Evolutionary conservation across 371 early-diverging fungal species (phyloP), one percentile per base, ranked within the genome.

Genomic region (Thermomucor indicae-seudaticae): DNA sequence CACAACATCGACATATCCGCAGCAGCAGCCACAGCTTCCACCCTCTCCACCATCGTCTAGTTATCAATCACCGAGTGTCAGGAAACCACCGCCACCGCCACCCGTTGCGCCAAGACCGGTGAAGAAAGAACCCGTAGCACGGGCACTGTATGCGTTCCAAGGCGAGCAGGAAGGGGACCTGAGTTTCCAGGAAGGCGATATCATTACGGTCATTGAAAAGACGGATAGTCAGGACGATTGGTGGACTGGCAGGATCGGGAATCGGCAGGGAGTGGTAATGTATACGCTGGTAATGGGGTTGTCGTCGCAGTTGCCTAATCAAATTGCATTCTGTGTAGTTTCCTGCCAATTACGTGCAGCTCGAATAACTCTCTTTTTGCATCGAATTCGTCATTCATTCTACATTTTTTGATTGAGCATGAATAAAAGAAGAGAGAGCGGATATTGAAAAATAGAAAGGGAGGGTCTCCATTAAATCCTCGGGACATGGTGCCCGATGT

Each of bases 281-380:
- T 29, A 22, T 42, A 17, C 22, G 4, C 8, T 32, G 8, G 6
- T 10, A n/a, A 6, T 11, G 14, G 19, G 4, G 12, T 1, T 25
- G 2, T 19, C 20, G 16, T 16, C 34, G 2, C 16, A 3, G 17
- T 16, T 7, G 14, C 24, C 6, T 43, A 10, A 24, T 22, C 27
- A n/a, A n/a, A 44, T 44, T 31, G 1, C 17, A 16, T 43, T 11
- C 25, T 16, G 25, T 45, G 17, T 64, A 76, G 64, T 90, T 91
- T 64, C 92, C 92, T 22, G 88, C 88, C 48, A 92, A 90, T 62
- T 92, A 89, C 65, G 83, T 90, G n/a, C 60, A 78, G 49, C 23
- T 81, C 38, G 40, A 63, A 47, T 78, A 66, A 53, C 20, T 31
- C n/a, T n/a, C n/a, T n/a, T n/a, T n/a, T n/a, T n/a, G n/a, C n/a